These are phyloP conservation scores for Colletotrichum coccodes DNA, from an alignment of 2,329 filamentous ascomycete genomes.

Conservation along the genomic window DNA sequence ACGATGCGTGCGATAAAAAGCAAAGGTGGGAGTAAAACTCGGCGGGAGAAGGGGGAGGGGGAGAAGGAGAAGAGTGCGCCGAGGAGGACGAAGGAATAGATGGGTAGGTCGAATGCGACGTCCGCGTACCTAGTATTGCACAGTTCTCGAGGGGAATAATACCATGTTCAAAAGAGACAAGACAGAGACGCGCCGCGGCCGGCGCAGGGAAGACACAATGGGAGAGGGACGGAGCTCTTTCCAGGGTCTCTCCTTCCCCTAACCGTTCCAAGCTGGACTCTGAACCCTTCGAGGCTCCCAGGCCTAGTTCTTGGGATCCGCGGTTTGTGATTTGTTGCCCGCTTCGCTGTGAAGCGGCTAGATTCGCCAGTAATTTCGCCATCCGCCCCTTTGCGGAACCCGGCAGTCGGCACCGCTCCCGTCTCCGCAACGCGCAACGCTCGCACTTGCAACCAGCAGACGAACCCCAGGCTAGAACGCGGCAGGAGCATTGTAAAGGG, in stretches of 20 bases:
- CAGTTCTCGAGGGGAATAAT: conserved; percentile 14
- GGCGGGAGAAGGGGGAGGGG: neutral
- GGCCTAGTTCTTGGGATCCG: neutral
- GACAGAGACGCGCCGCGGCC: neutral
- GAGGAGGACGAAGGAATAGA: neutral
- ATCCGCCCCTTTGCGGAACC: neutral
- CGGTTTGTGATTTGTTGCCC: neutral
- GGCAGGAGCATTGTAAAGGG: too few species aligned
- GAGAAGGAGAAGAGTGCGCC: neutral
- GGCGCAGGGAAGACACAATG: conserved; percentile 8
- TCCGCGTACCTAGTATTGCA: neutral
- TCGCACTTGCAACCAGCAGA: neutral
- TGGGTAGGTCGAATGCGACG: neutral
- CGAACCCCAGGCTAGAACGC: neutral
- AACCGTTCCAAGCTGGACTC: neutral
- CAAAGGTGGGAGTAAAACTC: conserved; percentile 4
- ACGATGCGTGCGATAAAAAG: neutral
- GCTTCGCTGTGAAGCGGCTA: neutral
- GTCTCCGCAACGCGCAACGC: neutral
- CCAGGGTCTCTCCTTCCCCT: conserved; percentile 1
- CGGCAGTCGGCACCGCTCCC: neutral
- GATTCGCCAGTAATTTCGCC: conserved; percentile 1
- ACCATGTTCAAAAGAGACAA: conserved; percentile 3
- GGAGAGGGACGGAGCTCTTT: neutral
- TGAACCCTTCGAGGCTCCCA: too few species aligned